Conservation (phyloP, 2,329 filamentous ascomycete genomes). For the Penicillium sp. region DNA sequence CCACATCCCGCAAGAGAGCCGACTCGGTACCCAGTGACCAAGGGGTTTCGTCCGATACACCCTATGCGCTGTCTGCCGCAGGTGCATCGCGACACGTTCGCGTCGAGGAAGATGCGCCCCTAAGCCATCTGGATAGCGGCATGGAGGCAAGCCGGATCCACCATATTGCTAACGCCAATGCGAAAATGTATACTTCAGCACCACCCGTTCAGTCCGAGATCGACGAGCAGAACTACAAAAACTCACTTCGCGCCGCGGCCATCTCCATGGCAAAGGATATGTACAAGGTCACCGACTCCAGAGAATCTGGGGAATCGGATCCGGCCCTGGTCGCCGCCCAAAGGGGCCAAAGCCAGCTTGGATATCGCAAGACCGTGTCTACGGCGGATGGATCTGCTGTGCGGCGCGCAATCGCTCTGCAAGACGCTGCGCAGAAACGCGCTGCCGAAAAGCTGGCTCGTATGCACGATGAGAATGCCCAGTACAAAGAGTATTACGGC, state of each 20-base stretch:
- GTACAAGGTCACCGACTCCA: slow-evolving; percentile 64
- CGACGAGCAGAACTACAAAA: slow-evolving; percentile 72
- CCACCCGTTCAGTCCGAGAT: slow-evolving; percentile 72
- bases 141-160: slow-evolving; percentile 63
- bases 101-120: slow-evolving; percentile 45
- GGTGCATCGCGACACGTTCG: slow-evolving; percentile 61
- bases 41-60: slow-evolving; percentile 53
- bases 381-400: slow-evolving; percentile 25
- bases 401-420: slow-evolving; percentile 55
- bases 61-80: slow-evolving; percentile 68
- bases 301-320: slow-evolving; percentile 16
- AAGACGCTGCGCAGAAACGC: slow-evolving; percentile 83
- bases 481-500: slow-evolving; percentile 78
- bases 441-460: slow-evolving; percentile 81
- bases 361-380: slow-evolving; percentile 34
- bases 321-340: slow-evolving; percentile 33
- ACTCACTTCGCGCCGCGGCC: slow-evolving; percentile 77
- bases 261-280: slow-evolving; percentile 88
- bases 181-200: slow-evolving; percentile 77
- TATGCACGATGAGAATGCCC: slow-evolving; percentile 70
- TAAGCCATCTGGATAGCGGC: slow-evolving; percentile 45
- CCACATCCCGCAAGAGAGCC: slow-evolving; percentile 61
- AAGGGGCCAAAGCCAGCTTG: slow-evolving; percentile 35
- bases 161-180: slow-evolving; percentile 67
- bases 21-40: slow-evolving; percentile 59